Evolutionary conservation across 306 rosid genomes (phyloP).

Genomic region (Dicorynia guianensis): DNA sequence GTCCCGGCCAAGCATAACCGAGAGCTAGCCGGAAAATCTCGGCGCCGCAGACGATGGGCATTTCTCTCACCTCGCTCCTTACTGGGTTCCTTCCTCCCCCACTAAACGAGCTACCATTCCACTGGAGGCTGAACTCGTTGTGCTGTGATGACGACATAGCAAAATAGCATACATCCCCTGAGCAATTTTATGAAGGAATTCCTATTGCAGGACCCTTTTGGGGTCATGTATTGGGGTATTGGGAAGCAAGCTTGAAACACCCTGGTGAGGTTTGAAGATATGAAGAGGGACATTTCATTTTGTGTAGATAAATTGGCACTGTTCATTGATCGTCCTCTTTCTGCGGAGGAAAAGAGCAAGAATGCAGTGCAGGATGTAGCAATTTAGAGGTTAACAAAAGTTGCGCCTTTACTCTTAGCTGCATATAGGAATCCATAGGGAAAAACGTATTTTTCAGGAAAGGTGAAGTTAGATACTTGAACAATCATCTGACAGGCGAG

Average conservation of each 20-base stretch:
- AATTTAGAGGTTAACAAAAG: constrained; percentile 37
- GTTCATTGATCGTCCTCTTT: constrained; percentile 29
- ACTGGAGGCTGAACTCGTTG: constrained; percentile 36
- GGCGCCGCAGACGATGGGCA: constrained; percentile 36
- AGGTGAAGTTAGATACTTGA: constrained; percentile 38
- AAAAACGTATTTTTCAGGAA: constrained; percentile 13
- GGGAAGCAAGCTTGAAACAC: constrained; percentile 31
- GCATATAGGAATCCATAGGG: neutral
- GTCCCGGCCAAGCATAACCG: constrained; percentile 14
- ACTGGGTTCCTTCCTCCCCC: constrained; percentile 37
- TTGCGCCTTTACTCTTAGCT: neutral
- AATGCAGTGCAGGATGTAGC: constrained; percentile 15
- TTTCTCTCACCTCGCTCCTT: constrained; percentile 33
- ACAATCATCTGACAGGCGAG: constrained; percentile 16
- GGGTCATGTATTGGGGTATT: constrained; percentile 33
- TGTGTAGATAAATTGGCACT: constrained; percentile 11
- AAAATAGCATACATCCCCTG: constrained; percentile 37
- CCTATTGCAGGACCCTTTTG: constrained; percentile 20
- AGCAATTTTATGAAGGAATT: constrained; percentile 38
- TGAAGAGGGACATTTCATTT: constrained; percentile 4
- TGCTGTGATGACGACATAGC: constrained; percentile 44
- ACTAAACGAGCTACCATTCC: constrained; percentile 39
- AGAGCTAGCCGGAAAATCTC: constrained; percentile 28
- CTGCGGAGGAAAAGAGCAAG: constrained; percentile 28
- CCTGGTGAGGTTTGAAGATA: constrained; percentile 30